Conservation (phyloP, 306 rosid species). For the Phaseolus lunatus region DNA sequence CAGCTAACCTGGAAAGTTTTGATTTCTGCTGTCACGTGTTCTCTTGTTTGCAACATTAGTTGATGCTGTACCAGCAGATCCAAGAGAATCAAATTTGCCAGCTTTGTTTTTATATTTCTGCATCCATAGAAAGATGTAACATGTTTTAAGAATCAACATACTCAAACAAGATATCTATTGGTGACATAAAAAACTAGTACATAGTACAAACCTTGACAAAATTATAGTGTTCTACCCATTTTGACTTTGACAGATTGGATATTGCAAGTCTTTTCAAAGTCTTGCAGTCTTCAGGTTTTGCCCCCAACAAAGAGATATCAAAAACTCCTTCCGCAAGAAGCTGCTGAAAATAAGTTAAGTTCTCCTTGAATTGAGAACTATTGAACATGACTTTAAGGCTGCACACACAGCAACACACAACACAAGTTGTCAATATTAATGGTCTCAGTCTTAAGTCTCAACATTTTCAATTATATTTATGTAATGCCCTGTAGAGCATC, state of each 20-base stretch:
- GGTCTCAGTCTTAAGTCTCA: slow-evolving; percentile 24
- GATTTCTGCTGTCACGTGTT: slow-evolving; percentile 63
- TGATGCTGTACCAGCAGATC: slow-evolving; percentile 53
- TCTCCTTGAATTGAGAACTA: slow-evolving; percentile 86
- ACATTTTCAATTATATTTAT: slow-evolving; percentile 25
- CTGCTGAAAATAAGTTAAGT: slow-evolving; percentile 82
- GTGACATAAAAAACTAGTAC: slow-evolving; percentile 39
- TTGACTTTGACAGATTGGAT: slow-evolving; percentile 64
- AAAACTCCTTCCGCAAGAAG: slow-evolving; percentile 89
- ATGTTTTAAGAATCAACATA: slow-evolving; percentile 18
- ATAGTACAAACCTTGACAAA: slow-evolving; percentile 72
- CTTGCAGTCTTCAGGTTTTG: slow-evolving; percentile 86
- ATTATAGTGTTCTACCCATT: slow-evolving; percentile 84
- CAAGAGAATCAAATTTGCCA: slow-evolving; percentile 58
- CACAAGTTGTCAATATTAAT: slow-evolving; percentile 42
- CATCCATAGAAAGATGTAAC: slow-evolving; percentile 46
- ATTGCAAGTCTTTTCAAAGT: slow-evolving; percentile 78
- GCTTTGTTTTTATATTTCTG: slow-evolving; percentile 66
- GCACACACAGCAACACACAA: slow-evolving; percentile 62
- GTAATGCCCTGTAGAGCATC: slow-evolving; percentile 9
- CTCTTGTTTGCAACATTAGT: slow-evolving; percentile 66
- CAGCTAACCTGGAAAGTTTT: slow-evolving; percentile 77
- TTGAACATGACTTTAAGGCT: slow-evolving; percentile 81
- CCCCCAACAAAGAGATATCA: slow-evolving; percentile 70
- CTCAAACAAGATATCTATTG: neutral